Base-by-base conservation (phyloP, 2,329 filamentous ascomycete species). In the Alternaria sp. region DNA sequence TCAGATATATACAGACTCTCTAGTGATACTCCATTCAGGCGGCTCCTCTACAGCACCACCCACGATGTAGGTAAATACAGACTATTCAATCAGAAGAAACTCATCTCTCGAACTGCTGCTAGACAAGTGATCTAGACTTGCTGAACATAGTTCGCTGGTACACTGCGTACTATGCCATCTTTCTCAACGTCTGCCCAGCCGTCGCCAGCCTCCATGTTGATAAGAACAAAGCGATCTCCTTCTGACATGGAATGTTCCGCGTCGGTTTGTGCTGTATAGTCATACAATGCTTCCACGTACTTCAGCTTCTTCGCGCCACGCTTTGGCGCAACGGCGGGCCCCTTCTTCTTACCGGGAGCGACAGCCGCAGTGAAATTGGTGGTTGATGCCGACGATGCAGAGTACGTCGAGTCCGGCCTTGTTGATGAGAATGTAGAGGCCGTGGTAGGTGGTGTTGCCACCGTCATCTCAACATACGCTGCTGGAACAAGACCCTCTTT, bases 181-280 rank as follows among this genome's bases (percentile, higher is more conserved):
- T 92, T 93, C 81, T 98, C 95, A 17, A 99, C 95, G 80, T 98
- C 95, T 28, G 89, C 92, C 95, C 95, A 99, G 0, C 95, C 95
- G 80, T 98, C 95, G 1, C 95, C 95, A 0, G 88, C 85, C 73
- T 98, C 94, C 56, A 91, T 88, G 70, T 89, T 93, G 61, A 97
- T 88, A 31, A 99, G 82, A 37, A 99, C 93, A 71, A 99, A 96
- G 51, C 88, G 86, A 78, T 99, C 95, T 0, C 95, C 95, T 78
- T 96, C 94, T 0, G 77, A 76, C 92, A 99, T 99, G 71, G 85
- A 92, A 77, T 94, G 93, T 79, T 99, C 95, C 7, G 87, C 86
- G 5, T 96, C 92, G 66, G 88, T 93, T 70, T 92, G 89, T 17
- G 94, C 92, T 51, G 88, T 84, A 76, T 99, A 99, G 50, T 95